phyloP scores from a whole-genome alignment of 2,329 filamentous ascomycete genomes.

The Alternaria tenuissima region DNA sequence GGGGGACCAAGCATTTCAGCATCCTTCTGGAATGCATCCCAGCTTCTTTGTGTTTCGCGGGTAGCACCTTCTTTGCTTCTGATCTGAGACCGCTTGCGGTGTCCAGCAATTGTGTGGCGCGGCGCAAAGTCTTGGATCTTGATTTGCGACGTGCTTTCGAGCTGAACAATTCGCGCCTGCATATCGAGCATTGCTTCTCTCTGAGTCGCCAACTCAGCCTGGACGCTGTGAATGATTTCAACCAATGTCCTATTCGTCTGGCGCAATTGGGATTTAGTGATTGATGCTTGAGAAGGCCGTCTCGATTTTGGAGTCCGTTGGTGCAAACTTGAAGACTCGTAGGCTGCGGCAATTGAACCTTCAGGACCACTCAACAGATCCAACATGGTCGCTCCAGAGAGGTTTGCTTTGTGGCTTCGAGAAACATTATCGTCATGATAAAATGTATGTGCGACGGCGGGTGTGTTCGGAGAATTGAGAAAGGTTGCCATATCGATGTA shows the following conservation, averaged over 20 bases:
- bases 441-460: conserved; percentile 15
- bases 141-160: conserved; percentile 26
- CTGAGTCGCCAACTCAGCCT: conserved; percentile 37
- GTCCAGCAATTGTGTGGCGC: not conserved
- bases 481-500: conserved; percentile 23
- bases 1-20: conserved; percentile 37
- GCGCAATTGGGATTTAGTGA: conserved; percentile 37
- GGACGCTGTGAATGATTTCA: conserved; percentile 41
- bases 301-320: conserved; percentile 21
- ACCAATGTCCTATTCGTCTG: conserved; percentile 37
- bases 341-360: conserved; percentile 24
- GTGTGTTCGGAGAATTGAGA: conserved; percentile 17
- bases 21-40: conserved; percentile 41
- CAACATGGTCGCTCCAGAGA: conserved; percentile 36
- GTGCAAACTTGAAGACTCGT: conserved; percentile 8
- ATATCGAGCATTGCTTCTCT: conserved; percentile 40
- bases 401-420: conserved; percentile 25
- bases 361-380: conserved; percentile 25
- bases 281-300: conserved; percentile 32
- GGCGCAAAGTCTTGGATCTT: conserved; percentile 1
- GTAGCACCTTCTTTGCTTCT: conserved; percentile 15
- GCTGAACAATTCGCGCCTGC: conserved; percentile 37
- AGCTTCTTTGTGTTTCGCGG: conserved; percentile 33
- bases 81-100: conserved; percentile 11
- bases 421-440: conserved; percentile 16